Percentiles rank a stretch among this genome's conserved stretches.
phyloP scores from a whole-genome alignment of 2,329 filamentous ascomycete species.

The Colletotrichum camelliae region DNA sequence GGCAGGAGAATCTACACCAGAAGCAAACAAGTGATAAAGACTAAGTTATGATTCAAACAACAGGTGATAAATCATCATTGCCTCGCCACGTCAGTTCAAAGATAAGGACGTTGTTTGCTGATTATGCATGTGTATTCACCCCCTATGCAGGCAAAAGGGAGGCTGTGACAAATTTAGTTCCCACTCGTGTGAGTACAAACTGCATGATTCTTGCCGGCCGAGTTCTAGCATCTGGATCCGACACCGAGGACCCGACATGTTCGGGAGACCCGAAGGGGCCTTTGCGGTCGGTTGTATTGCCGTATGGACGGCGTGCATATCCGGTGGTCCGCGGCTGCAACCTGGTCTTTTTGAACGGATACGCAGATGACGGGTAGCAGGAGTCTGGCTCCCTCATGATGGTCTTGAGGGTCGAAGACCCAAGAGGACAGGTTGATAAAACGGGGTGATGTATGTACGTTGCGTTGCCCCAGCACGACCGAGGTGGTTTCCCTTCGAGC shows the following conservation, averaged over 20 bases:
- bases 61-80: not conserved
- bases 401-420: not conserved
- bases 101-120: not conserved
- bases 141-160: not conserved
- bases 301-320: not conserved
- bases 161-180: not conserved
- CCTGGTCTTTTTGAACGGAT: not conserved
- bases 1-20: not conserved
- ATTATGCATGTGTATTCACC: not conserved
- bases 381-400: rapidly evolving
- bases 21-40: not conserved
- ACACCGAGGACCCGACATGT: not conserved
- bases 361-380: not conserved
- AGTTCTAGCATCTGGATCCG: not conserved
- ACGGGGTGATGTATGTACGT: not conserved
- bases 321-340: not conserved
- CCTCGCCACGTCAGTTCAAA: not conserved
- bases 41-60: not conserved
- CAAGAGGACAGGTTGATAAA: not conserved
- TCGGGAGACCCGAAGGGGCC: not conserved
- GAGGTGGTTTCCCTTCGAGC: no score
- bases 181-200: not conserved
- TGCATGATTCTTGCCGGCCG: rapidly evolving
- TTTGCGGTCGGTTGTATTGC: no score
- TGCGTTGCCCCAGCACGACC: not conserved